Conservation (phyloP, 192 early-diverging fungal genomes). For the Spizellomyces sp. region DNA sequence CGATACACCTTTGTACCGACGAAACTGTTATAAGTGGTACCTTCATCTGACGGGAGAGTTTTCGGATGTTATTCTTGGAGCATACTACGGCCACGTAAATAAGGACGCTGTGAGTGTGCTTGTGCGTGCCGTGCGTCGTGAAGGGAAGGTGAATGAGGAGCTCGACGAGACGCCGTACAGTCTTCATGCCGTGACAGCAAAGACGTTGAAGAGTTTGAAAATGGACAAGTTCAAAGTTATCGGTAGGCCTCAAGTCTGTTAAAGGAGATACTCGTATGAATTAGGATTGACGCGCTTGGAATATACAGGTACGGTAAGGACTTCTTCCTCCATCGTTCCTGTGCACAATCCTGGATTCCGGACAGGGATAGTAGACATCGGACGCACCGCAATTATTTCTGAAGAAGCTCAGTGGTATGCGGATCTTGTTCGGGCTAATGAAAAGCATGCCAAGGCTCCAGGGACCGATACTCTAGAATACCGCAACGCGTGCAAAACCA, state of each 20-base stretch:
- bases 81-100: slow-evolving; percentile 57
- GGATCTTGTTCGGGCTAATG: slow-evolving; percentile 35
- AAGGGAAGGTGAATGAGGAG: neutral
- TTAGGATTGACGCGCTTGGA: too few species aligned
- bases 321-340: slow-evolving; percentile 49
- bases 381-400: slow-evolving; percentile 5
- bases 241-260: neutral
- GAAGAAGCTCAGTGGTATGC: slow-evolving; percentile 29
- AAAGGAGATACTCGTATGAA: too few species aligned
- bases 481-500: slow-evolving; percentile 24
- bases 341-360: slow-evolving; percentile 49
- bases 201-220: slow-evolving; percentile 20
- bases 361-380: slow-evolving; percentile 36
- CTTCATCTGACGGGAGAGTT: slow-evolving; percentile 46
- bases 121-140: neutral
- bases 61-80: slow-evolving; percentile 47
- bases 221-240: slow-evolving; percentile 26
- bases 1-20: slow-evolving; percentile 27
- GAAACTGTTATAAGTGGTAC: slow-evolving; percentile 39
- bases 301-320: slow-evolving; percentile 12
- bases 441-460: slow-evolving; percentile 4
- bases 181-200: slow-evolving; percentile 35
- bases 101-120: slow-evolving; percentile 38
- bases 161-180: slow-evolving; percentile 31
- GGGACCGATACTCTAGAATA: slow-evolving; percentile 9